Conservation (phyloP, 164 flowering plant genomes). For the Umbellularia californica region DNA sequence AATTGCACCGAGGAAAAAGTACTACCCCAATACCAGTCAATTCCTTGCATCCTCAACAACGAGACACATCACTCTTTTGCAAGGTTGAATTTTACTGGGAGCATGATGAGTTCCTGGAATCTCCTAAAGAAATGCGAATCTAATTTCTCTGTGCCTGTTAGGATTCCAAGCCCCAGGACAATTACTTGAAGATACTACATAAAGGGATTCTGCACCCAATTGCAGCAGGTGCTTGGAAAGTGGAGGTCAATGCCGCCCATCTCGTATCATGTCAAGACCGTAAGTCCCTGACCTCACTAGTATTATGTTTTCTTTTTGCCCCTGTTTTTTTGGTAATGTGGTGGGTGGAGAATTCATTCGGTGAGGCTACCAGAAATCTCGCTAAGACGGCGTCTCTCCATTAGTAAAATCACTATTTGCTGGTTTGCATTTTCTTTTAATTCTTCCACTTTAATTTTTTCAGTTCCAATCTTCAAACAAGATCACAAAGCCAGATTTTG, state of each 20-base stretch:
- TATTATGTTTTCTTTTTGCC: no score
- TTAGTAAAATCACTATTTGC: no score
- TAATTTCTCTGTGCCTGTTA: not conserved
- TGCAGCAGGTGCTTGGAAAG: slow-evolving; percentile 37
- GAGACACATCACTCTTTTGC: slow-evolving; percentile 25
- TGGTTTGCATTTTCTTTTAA: no score
- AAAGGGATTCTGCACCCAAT: slow-evolving; percentile 23
- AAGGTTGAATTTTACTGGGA: slow-evolving; percentile 14
- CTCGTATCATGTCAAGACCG: not conserved
- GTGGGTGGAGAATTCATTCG: no score
- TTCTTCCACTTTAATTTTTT: no score
- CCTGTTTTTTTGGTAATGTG: no score
- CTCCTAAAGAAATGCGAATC: not conserved
- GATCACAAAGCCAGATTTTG: no score
- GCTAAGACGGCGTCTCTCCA: no score
- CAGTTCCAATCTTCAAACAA: no score
- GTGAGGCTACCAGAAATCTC: no score
- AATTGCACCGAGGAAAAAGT: slow-evolving; percentile 17
- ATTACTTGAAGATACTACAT: slow-evolving; percentile 15
- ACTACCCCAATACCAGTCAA: slow-evolving; percentile 2
- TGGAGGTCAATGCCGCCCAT: slow-evolving; percentile 27
- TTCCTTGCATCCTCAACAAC: slow-evolving; percentile 24
- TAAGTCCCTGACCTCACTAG: no score
- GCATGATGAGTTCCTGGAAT: not conserved
- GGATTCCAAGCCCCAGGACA: not conserved